phyloP scores from a whole-genome alignment of 225 moss, liverwort and hornwort genomes.

The Thuidium tamariscinum region DNA sequence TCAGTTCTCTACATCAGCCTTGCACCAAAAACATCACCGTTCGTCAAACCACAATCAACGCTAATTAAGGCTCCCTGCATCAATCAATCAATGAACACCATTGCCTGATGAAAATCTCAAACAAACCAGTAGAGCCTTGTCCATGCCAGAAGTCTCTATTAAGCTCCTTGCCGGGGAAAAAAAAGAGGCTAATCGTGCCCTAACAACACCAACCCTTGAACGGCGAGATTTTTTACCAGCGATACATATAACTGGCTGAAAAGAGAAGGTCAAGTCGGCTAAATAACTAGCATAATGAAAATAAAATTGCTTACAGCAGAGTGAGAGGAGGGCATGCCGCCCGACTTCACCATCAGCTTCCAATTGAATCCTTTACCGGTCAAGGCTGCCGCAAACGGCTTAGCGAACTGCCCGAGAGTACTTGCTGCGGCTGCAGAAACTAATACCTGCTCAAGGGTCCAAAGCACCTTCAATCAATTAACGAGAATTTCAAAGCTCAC shows the following conservation, averaged over 20 bases:
- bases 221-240: not conserved
- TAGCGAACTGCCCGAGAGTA: constrained; percentile 59
- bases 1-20: not conserved
- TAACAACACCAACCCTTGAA: not conserved
- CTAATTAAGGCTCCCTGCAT: not conserved
- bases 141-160: not conserved
- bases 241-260: not conserved
- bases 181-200: not conserved
- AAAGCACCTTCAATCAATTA: not conserved
- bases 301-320: constrained; percentile 44
- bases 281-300: not conserved
- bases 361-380: constrained; percentile 75
- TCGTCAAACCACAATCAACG: not conserved
- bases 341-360: constrained; percentile 65
- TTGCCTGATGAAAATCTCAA: not conserved
- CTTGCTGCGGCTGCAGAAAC: constrained; percentile 45
- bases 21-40: not conserved
- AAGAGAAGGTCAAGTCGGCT: not conserved
- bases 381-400: constrained; percentile 63
- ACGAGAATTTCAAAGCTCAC: not conserved
- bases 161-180: not conserved
- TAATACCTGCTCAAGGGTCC: constrained; percentile 48
- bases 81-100: not conserved
- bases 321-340: constrained; percentile 97
- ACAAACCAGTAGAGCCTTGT: not conserved